Evolutionary conservation across 306 rosid species (phyloP).

Genomic region (Abrus pulchellus): DNA sequence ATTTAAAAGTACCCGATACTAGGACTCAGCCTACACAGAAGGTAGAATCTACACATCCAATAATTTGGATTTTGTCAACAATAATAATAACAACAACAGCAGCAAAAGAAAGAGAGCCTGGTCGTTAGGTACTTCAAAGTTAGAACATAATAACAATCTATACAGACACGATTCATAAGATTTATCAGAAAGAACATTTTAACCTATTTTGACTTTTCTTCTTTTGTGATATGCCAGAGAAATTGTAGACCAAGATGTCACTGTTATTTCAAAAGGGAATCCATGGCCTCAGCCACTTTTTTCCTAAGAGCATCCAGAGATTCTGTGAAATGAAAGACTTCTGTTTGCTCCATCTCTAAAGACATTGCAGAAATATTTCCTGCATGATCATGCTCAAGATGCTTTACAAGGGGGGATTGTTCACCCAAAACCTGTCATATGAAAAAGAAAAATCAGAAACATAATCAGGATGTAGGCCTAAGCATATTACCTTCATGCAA

Average conservation of each 20-base stretch:
- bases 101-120: neutral
- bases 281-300: conserved; percentile 54
- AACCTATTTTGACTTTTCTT: conserved; percentile 25
- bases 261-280: conserved; percentile 45
- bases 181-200: conserved; percentile 10
- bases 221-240: neutral
- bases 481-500: neutral
- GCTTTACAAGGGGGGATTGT: conserved; percentile 48
- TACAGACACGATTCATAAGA: neutral
- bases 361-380: conserved; percentile 57
- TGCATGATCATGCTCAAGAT: conserved; percentile 50
- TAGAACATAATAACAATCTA: neutral
- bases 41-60: neutral
- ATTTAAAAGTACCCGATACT: neutral
- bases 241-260: conserved; percentile 15
- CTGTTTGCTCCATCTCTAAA: conserved; percentile 55
- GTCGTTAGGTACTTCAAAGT: neutral
- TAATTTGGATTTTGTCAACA: neutral
- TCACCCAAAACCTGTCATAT: conserved; percentile 60
- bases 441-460: conserved; percentile 41
- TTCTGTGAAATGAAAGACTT: conserved; percentile 51
- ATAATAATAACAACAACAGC: neutral
- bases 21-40: neutral
- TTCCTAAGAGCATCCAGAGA: conserved; percentile 52
- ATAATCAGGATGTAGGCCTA: conserved; percentile 26